Evolutionary conservation across 2,329 filamentous ascomycete genomes (phyloP).

Genomic region (Hyphodiscus sp.): DNA sequence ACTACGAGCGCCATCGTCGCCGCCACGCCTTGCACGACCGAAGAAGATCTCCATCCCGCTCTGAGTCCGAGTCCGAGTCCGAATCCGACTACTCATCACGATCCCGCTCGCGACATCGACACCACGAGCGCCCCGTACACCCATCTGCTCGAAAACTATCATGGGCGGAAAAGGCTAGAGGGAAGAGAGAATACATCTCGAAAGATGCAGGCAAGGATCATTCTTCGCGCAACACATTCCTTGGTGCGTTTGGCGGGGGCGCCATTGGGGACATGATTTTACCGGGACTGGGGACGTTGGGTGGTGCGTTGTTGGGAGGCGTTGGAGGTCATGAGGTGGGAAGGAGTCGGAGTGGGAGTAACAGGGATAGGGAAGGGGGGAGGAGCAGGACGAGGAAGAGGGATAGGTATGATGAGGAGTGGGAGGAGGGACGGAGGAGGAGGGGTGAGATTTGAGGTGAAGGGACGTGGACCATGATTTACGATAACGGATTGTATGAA

Average conservation of each 20-base stretch:
- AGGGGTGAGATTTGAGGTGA: conserved; percentile 1
- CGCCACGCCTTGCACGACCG: not conserved
- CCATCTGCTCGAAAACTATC: not conserved
- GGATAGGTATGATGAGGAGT: conserved; percentile 10
- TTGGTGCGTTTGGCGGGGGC: conserved; percentile 19
- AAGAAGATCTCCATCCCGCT: conserved; percentile 1
- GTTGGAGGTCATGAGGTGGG: conserved; percentile 13
- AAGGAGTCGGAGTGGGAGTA: conserved; percentile 1
- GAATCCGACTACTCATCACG: conserved; percentile 2
- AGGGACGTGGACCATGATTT: not conserved
- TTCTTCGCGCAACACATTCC: conserved; percentile 13
- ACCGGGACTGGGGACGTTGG: conserved; percentile 19
- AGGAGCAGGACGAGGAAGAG: not conserved
- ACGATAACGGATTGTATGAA: not conserved
- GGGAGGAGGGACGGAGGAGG: conserved; percentile 5
- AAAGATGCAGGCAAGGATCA: not conserved
- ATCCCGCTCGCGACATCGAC: not conserved
- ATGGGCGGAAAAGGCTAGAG: not conserved
- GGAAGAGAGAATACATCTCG: not conserved
- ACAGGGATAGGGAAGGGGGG: conserved; percentile 1
- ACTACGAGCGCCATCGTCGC: conserved; percentile 8
- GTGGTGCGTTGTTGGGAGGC: conserved; percentile 19
- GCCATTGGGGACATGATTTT: conserved; percentile 20
- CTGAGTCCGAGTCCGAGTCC: not conserved
- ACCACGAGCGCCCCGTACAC: not conserved